Evolutionary conservation across 768 basidiomycete genomes (phyloP).

Genomic region (Thelephora ganbajun): DNA sequence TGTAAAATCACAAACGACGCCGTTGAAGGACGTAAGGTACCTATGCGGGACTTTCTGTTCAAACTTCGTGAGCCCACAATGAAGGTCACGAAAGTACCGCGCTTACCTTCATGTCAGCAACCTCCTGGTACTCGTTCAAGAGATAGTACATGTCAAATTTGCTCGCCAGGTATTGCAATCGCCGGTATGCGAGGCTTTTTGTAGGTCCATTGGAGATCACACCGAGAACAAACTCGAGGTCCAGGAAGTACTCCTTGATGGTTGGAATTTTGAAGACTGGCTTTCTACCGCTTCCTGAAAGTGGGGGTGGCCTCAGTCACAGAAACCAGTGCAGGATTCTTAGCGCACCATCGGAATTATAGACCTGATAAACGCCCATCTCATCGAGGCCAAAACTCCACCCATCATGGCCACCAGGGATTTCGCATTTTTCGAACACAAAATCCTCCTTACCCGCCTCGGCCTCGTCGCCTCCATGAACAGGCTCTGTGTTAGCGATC

Average conservation of each 20-base stretch:
- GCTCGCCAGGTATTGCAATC: conserved; percentile 82
- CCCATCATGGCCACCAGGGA: conserved; percentile 46
- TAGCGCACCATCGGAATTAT: conserved; percentile 27
- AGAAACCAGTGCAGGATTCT: neutral
- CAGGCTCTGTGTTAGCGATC: conserved; percentile 34
- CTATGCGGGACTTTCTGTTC: conserved; percentile 70
- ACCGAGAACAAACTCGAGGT: conserved; percentile 80
- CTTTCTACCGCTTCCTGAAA: conserved; percentile 19
- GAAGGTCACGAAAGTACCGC: neutral
- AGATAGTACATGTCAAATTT: conserved; percentile 92
- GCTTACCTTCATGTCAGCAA: conserved; percentile 91
- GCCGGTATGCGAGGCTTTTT: conserved; percentile 87
- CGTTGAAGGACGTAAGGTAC: conserved; percentile 21
- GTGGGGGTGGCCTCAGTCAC: neutral
- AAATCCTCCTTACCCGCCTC: conserved; percentile 38
- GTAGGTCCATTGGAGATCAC: conserved; percentile 94
- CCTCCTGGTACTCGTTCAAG: conserved; percentile 85
- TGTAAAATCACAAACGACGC: neutral
- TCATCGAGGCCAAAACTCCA: conserved; percentile 68
- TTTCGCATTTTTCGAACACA: conserved; percentile 52
- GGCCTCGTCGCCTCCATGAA: conserved; percentile 25
- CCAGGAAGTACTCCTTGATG: conserved; percentile 90
- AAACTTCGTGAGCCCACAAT: neutral
- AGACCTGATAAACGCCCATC: conserved; percentile 86
- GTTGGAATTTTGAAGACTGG: conserved; percentile 71